Percentiles rank a stretch among this genome's conserved stretches.
Evolutionary conservation across 2,329 filamentous ascomycete genomes (phyloP).

Genomic region (Laburnicola sp.): DNA sequence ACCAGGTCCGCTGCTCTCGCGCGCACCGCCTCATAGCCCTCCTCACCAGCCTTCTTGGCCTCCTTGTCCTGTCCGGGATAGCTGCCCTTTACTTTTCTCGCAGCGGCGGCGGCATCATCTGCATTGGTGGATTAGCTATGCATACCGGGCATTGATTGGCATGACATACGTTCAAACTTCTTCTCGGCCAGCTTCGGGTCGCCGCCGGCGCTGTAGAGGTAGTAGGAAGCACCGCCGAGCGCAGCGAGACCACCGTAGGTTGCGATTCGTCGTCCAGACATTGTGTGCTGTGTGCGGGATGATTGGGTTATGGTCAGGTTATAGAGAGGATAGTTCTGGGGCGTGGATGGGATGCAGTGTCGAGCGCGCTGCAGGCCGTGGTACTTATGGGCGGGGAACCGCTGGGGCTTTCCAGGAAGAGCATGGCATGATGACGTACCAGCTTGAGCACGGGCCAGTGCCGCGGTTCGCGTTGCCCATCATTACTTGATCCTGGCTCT

Average conservation of each 20-base stretch:
- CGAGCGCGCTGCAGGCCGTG: conserved; percentile 4
- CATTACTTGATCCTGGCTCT: not conserved
- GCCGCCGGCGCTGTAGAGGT: conserved; percentile 86
- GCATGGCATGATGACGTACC: conserved; percentile 28
- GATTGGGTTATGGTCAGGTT: not conserved
- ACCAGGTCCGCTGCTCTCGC: conserved; percentile 51
- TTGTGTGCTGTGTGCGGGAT: conserved; percentile 18
- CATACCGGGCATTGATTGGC: not conserved
- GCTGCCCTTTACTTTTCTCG: conserved; percentile 56
- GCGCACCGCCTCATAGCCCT: conserved; percentile 45
- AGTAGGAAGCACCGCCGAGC: conserved; percentile 73
- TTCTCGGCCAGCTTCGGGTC: conserved; percentile 81
- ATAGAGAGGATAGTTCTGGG: conserved; percentile 8
- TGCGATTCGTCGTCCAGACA: conserved; percentile 30
- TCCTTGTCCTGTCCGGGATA: no score
- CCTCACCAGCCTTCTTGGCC: conserved; percentile 59
- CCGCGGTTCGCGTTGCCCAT: conserved; percentile 21
- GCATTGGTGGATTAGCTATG: conserved; percentile 18
- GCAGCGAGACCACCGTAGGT: conserved; percentile 44
- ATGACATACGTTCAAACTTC: conserved; percentile 74
- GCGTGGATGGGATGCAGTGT: conserved; percentile 2
- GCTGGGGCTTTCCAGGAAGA: conserved; percentile 27
- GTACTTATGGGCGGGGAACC: conserved; percentile 33
- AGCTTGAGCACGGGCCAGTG: conserved; percentile 26
- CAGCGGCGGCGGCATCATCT: conserved; percentile 77